A percentile compares a stretch with the other conserved stretches of the same genome.
phyloP scores from a whole-genome alignment of 1,284 basidiomycete genomes.

The Cryptococcus jaspeensis region DNA sequence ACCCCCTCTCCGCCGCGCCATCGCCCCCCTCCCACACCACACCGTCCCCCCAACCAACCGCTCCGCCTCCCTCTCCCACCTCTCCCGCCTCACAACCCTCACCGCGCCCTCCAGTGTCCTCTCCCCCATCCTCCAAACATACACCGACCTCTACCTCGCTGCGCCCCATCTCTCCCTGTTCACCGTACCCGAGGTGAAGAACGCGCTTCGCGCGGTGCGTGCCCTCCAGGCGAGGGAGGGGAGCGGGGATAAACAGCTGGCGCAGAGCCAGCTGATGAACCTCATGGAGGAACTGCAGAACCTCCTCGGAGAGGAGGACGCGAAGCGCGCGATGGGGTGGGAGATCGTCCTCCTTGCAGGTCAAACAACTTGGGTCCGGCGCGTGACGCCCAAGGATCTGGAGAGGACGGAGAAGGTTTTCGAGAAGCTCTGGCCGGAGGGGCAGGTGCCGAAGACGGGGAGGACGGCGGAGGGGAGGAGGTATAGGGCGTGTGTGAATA shows the following conservation, averaged over 20 bases:
- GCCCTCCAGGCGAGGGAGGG: constrained; percentile 13
- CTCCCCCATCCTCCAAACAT: constrained; percentile 25
- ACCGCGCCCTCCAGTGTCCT: constrained; percentile 2
- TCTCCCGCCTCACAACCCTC: constrained; percentile 11
- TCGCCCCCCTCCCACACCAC: constrained; percentile 9
- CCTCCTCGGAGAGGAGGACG: too few species aligned
- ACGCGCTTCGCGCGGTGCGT: constrained; percentile 20
- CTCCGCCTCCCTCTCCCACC: constrained; percentile 10
- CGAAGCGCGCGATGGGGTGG: too few species aligned
- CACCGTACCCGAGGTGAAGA: constrained; percentile 27
- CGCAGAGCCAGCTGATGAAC: constrained; percentile 21
- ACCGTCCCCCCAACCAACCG: constrained; percentile 14
- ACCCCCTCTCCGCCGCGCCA: neutral
- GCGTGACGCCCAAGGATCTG: constrained; percentile 14
- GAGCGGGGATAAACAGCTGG: constrained; percentile 6
- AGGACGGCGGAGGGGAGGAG: constrained; percentile 1
- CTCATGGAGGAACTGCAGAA: constrained; percentile 22
- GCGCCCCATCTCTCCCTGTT: constrained; percentile 26
- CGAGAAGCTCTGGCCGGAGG: too few species aligned
- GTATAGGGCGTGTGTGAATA: constrained; percentile 29
- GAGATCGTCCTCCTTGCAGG: too few species aligned
- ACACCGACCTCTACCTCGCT: constrained; percentile 28
- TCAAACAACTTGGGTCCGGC: neutral
- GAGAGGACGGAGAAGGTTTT: constrained; percentile 13
- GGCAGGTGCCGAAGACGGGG: too few species aligned